Conservation (phyloP, 1,284 basidiomycete genomes). For the Veloboletus limbatus region DNA sequence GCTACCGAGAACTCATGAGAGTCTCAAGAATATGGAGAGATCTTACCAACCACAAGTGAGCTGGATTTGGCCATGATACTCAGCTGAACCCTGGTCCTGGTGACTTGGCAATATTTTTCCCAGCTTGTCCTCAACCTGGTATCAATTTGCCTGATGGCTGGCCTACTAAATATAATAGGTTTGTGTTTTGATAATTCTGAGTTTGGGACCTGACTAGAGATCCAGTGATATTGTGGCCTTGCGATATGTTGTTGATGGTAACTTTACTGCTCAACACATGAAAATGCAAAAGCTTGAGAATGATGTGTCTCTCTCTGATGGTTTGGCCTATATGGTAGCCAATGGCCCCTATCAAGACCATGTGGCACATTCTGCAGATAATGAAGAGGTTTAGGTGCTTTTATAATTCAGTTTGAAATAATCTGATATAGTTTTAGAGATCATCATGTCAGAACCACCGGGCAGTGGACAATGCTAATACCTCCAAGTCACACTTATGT, state of each 20-base stretch:
- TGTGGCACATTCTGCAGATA: conserved; percentile 2
- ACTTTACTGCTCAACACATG: conserved; percentile 19
- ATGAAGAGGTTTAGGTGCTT: conserved; percentile 14
- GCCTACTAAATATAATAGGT: not conserved
- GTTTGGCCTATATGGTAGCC: conserved; percentile 13
- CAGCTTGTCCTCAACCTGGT: conserved; percentile 12
- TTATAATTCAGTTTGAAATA: too few relatives aligned
- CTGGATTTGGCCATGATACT: conserved; percentile 6
- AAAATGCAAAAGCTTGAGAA: conserved; percentile 11
- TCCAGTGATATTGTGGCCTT: not conserved
- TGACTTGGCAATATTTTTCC: conserved; percentile 8
- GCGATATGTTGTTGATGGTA: conserved; percentile 17
- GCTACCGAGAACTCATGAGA: conserved; percentile 13
- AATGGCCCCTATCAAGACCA: conserved; percentile 10
- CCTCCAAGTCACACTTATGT: conserved; percentile 4
- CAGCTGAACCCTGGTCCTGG: not conserved
- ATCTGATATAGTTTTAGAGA: too few relatives aligned
- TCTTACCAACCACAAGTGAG: conserved; percentile 7
- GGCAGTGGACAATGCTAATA: conserved; percentile 15
- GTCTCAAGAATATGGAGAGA: conserved; percentile 9
- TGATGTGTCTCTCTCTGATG: conserved; percentile 13
- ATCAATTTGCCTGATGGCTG: conserved; percentile 7
- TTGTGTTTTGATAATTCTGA: not conserved
- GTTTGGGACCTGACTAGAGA: not conserved
- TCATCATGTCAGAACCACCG: conserved; percentile 13